Base-by-base conservation (phyloP, 306 rosid species). In the Lathyrus sativus region DNA sequence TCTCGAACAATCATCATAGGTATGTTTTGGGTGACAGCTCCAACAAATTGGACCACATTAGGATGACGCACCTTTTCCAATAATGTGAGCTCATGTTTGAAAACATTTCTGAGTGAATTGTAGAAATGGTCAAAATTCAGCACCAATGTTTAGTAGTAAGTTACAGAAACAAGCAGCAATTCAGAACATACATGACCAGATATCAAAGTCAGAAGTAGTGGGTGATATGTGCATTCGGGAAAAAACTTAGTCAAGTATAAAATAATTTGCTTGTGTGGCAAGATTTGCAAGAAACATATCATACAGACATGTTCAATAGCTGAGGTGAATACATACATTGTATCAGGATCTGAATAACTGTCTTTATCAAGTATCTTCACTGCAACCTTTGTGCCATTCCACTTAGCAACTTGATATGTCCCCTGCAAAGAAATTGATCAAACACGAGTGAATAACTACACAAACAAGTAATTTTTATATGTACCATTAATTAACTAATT, bases 1-100 rank as follows among this genome's bases (percentile, higher is more conserved):
- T 95, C 99, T 61, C 89, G 83, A 67, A 95, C 96, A 69, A 95
- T 95, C 99, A 95, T 95, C 99, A 95, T 95, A 62, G 99, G 99
- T 78, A 82, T 72, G 81, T 95, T 95, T 74, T 95, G 99, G 68
- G 99, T 95, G 75, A 95, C 99, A 55, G 99, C 99, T 54, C 99
- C 99, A 80, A 95, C 99, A 83, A 95, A 95, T 81, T 95, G 99
- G 73, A 95, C 87, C 28, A 95, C 86, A 37, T 95, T 95, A 33
- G 99, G 99, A 84, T 95, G 99, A 41, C 99, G 91, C 42, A 88
- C 99, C 91, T 82, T 95, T 85, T 95, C 97, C 71, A 95, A 76
- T 82, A 95, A 63, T 0, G 86, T 88, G 50, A 95, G 87, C 85
- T 95, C 99, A 9, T 90, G 86, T 76, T 87, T 88, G 99, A 95